Percentiles rank a stretch among this genome's conserved stretches.
phyloP scores from a whole-genome alignment of 257 asterid genomes.

The Nicotiana otophora region DNA sequence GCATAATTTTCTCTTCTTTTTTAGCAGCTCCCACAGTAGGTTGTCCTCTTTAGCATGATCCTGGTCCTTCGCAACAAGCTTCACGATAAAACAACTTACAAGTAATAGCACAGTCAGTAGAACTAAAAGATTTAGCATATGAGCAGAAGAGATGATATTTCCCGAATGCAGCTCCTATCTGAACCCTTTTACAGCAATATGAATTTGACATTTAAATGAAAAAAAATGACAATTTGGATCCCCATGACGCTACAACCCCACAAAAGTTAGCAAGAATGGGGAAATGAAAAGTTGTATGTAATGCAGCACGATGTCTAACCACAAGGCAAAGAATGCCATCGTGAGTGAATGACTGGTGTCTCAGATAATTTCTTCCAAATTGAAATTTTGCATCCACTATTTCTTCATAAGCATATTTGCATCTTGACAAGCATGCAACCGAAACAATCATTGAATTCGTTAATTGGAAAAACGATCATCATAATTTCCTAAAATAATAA shows the following conservation, averaged over 20 bases:
- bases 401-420: not conserved
- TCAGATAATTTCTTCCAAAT: not conserved
- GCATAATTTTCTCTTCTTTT: conserved; percentile 49
- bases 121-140: not conserved
- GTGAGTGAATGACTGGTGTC: not conserved
- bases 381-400: not conserved
- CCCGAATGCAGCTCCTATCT: not conserved
- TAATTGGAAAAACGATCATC: not conserved
- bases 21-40: conserved; percentile 52
- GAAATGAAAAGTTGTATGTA: not conserved
- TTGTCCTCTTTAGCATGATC: conserved; percentile 48
- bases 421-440: not conserved
- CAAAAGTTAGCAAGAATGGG: not conserved
- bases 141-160: not conserved
- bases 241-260: not conserved
- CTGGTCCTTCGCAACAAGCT: conserved; percentile 22
- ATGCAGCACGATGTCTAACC: not conserved
- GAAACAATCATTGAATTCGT: not conserved
- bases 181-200: not conserved
- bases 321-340: not conserved
- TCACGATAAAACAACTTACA: not conserved
- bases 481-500: not conserved
- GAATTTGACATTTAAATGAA: not conserved
- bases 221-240: not conserved
- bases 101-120: conserved; percentile 6